A percentile compares a stretch with the other conserved stretches of the same genome.
Evolutionary conservation across 1,284 basidiomycete genomes (phyloP).

Genomic region (Malassezia cuniculi): DNA sequence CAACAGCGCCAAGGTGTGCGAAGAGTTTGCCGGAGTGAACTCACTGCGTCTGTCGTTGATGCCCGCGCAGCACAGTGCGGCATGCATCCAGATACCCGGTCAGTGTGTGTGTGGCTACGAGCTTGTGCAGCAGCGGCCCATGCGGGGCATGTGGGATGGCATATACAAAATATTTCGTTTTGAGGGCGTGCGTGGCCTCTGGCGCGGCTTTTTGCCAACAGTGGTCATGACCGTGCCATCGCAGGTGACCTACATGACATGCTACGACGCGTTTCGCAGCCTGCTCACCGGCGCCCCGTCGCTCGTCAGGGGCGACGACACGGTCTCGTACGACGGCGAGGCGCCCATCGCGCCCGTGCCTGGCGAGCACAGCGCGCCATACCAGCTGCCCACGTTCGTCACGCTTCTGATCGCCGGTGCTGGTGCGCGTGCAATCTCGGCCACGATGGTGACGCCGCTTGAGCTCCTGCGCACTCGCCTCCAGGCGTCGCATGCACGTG

Average conservation of each 20-base stretch:
- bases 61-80: background rate
- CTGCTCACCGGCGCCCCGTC: constrained; percentile 21
- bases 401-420: constrained; percentile 73
- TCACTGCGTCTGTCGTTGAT: background rate
- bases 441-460: constrained; percentile 70
- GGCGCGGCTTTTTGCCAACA: constrained; percentile 41
- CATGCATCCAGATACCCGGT: constrained; percentile 6
- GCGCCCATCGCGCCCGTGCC: constrained; percentile 1
- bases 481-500: constrained; percentile 49
- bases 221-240: constrained; percentile 71
- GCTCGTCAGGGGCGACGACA: constrained; percentile 6
- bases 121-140: constrained; percentile 18
- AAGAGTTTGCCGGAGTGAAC: background rate
- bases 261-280: constrained; percentile 74
- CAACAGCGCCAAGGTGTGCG: constrained; percentile 12
- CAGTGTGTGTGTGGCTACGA: constrained; percentile 15
- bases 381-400: constrained; percentile 42
- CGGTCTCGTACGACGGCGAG: background rate
- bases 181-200: constrained; percentile 38
- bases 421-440: constrained; percentile 64
- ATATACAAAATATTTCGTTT: constrained; percentile 30
- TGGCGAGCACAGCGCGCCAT: background rate
- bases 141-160: constrained; percentile 38
- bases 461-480: constrained; percentile 88
- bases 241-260: constrained; percentile 86